A percentile compares a stretch with the other conserved stretches of the same genome.
Conservation (phyloP, 768 basidiomycete genomes). For the Macrocybe gigantea region DNA sequence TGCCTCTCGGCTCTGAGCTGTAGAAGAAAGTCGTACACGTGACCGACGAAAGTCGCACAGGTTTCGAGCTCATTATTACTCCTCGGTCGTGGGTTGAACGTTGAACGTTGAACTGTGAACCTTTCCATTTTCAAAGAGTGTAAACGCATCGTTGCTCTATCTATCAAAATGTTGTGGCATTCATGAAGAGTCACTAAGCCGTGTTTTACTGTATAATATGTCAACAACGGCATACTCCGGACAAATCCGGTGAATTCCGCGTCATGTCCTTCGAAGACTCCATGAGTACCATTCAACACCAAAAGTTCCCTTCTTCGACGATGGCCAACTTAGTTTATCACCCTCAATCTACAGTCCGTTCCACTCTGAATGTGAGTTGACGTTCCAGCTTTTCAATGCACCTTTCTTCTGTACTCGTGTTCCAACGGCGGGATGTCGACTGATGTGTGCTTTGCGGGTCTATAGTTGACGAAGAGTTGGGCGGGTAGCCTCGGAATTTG, state of each 20-base stretch:
- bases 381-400: no score
- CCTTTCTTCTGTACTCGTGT: not conserved
- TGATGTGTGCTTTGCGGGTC: conserved; percentile 1
- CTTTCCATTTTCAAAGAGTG: no score
- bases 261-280: conserved; percentile 2
- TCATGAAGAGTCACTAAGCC: no score
- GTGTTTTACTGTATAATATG: not conserved
- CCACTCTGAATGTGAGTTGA: conserved; percentile 31
- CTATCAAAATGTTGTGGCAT: no score
- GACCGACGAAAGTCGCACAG: conserved; percentile 1
- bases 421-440: conserved; percentile 5
- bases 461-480: conserved; percentile 54
- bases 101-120: no score
- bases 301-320: not conserved
- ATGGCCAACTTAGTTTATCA: conserved; percentile 42
- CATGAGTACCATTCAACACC: no score
- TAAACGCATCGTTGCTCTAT: no score
- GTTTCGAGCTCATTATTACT: not conserved
- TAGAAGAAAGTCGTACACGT: not conserved
- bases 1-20: no score
- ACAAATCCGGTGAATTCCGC: conserved; percentile 3
- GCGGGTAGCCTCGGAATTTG: conserved; percentile 55
- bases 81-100: no score
- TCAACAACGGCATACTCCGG: conserved; percentile 14
- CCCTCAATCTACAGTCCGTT: conserved; percentile 28